Base-by-base conservation (phyloP, 768 basidiomycete species). In the Trametes elegans region DNA sequence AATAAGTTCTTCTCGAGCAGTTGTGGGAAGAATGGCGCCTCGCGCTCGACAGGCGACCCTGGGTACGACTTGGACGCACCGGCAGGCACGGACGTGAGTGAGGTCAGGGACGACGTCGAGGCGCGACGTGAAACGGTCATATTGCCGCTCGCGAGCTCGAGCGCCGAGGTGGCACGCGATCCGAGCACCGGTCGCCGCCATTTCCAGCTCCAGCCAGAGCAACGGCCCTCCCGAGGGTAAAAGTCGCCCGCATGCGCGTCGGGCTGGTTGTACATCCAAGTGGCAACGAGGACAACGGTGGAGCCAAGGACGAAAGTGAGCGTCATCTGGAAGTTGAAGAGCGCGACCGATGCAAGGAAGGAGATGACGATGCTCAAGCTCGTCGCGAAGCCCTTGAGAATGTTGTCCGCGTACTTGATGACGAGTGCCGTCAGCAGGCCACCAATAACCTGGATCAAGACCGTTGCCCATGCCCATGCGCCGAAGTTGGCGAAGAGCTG, bases 381-480 rank as follows among this genome's bases (percentile, higher is more conserved):
- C 4, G 96, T 98, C 10, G 96, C 96, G 66, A 98, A 98, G 29
- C 96, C 96, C 72, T 94, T 93, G 68, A 89, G 76, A 60, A 88
- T 90, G 71, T 94, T 95, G 70, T 92, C 91, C 42, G 90, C 86
- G 69, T 95, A 94, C 67, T 94, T 90, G 80, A 96, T 96, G 34
- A 96, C 94, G 71, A 96, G 74, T 2, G 94, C 94, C 5, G 94
- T 97, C 61, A 97, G 76, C 46, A 97, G 75, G 1, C 94, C 94
- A n/a, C 94, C 94, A 19, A 95, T 70, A 4, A 95, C 93, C 71
- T 97, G 93, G 18, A 90, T 86, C 34, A 79, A 67, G 39, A 97
- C 92, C 2, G 93, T 94, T 21, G 87, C 87, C 86, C 93, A 92
- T 27, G 94, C 94, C 90, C 91, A 93, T 19, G 74, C 76, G 23